Conservation (phyloP, 495 filamentous ascomycete species). For the Apodospora peruviana region DNA sequence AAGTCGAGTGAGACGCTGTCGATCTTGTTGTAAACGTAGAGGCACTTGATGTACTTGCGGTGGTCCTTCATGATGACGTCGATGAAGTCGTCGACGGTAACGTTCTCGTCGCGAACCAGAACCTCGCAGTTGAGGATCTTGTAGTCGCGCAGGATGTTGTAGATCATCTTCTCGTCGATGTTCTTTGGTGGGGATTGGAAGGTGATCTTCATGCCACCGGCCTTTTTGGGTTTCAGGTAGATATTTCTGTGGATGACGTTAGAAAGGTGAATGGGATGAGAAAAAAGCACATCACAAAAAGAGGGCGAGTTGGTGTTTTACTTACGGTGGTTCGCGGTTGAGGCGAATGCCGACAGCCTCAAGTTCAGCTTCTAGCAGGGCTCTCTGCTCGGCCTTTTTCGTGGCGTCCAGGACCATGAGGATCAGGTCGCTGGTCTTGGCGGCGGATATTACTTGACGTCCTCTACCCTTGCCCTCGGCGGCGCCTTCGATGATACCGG, state of each 20-base stretch:
- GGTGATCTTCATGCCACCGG: constrained; percentile 97
- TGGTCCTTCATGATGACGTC: constrained; percentile 98
- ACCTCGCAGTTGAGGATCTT: constrained; percentile 98
- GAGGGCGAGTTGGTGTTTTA: too few species aligned
- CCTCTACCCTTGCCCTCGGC: constrained; percentile 95
- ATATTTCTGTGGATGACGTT: constrained; percentile 64
- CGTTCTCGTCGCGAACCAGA: constrained; percentile 88
- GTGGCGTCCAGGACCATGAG: constrained; percentile 97
- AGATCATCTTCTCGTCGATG: constrained; percentile 95
- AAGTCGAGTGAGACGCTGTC: constrained; percentile 91
- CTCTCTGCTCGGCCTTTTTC: constrained; percentile 91
- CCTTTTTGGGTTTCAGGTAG: constrained; percentile 95
- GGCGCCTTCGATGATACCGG: constrained; percentile 97
- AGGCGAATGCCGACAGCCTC: constrained; percentile 95
- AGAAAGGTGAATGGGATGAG: not conserved
- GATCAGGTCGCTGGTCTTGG: constrained; percentile 96
- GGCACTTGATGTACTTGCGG: constrained; percentile 89
- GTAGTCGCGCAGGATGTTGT: constrained; percentile 94
- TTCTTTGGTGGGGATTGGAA: constrained; percentile 85
- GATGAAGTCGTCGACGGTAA: constrained; percentile 96
- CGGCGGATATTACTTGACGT: constrained; percentile 96
- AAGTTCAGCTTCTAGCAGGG: constrained; percentile 83
- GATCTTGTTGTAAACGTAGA: constrained; percentile 99
- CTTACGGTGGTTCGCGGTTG: constrained; percentile 87
- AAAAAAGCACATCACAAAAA: not conserved